These are phyloP conservation scores for Entoloma clypeatum DNA, from an alignment of 1,284 basidiomycete species.

Conservation along the genomic window DNA sequence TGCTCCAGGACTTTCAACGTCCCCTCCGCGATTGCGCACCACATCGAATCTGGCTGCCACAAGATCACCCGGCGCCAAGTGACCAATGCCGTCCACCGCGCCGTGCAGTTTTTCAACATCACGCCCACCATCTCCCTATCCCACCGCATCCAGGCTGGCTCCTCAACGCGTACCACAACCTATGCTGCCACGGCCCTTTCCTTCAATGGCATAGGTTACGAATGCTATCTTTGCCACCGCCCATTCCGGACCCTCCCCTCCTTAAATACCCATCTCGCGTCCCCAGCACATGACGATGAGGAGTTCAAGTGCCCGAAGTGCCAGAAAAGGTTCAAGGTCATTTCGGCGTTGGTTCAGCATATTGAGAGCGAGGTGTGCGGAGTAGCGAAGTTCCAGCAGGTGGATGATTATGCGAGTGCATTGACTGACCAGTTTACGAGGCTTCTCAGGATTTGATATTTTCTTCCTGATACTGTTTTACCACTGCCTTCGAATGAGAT, in stretches of 20 bases:
- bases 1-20: slow-evolving; percentile 25
- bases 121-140: slow-evolving; percentile 34
- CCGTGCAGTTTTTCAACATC: slow-evolving; percentile 31
- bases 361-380: slow-evolving; percentile 38
- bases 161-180: slow-evolving; percentile 12
- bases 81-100: slow-evolving; percentile 31
- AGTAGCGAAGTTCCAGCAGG: slow-evolving; percentile 27
- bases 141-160: slow-evolving; percentile 24
- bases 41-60: slow-evolving; percentile 27
- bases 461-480: too few relatives aligned
- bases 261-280: slow-evolving; percentile 40
- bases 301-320: slow-evolving; percentile 44
- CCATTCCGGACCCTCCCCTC: slow-evolving; percentile 27
- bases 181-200: slow-evolving; percentile 32
- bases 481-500: too few relatives aligned
- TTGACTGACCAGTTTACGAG: slow-evolving; percentile 25
- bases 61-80: slow-evolving; percentile 32
- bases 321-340: slow-evolving; percentile 28
- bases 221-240: slow-evolving; percentile 38
- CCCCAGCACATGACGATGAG: slow-evolving; percentile 37
- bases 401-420: slow-evolving; percentile 22
- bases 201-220: slow-evolving; percentile 38
- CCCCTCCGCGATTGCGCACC: slow-evolving; percentile 26
- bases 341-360: slow-evolving; percentile 39
- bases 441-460: slow-evolving; percentile 16